Percentiles rank a stretch among this genome's conserved stretches.
Evolutionary conservation across 2,329 filamentous ascomycete species (phyloP).

Genomic region (Trichophyton schoenleinii): DNA sequence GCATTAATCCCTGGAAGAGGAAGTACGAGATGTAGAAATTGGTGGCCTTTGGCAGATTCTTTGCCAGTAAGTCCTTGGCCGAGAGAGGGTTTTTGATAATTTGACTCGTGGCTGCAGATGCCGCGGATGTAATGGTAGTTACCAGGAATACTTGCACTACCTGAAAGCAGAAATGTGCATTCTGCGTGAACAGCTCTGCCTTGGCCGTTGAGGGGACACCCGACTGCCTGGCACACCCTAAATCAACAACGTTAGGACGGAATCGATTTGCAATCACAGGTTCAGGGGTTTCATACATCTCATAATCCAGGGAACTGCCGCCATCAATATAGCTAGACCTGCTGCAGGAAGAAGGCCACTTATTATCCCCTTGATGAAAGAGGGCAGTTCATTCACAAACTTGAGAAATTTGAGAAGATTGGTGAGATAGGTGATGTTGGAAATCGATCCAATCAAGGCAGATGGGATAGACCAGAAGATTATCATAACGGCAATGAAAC

Average conservation of each 20-base stretch:
- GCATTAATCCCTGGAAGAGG: constrained; percentile 72
- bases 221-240: constrained; percentile 61
- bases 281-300: constrained; percentile 43
- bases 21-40: constrained; percentile 97
- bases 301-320: constrained; percentile 70
- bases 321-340: constrained; percentile 70
- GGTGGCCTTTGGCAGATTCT: constrained; percentile 68
- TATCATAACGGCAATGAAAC: constrained; percentile 61
- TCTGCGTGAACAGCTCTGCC: constrained; percentile 81
- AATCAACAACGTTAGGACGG: background rate
- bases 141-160: constrained; percentile 86
- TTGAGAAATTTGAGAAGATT: constrained; percentile 46
- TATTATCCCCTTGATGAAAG: constrained; percentile 60
- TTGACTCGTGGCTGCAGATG: constrained; percentile 54
- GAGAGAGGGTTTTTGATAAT: constrained; percentile 53
- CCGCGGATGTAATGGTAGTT: constrained; percentile 69
- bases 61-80: constrained; percentile 54
- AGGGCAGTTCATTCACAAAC: constrained; percentile 63
- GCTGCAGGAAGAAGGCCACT: constrained; percentile 74
- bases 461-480: constrained; percentile 75
- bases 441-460: constrained; percentile 71
- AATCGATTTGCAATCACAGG: background rate
- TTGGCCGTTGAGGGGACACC: constrained; percentile 69
- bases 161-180: constrained; percentile 60
- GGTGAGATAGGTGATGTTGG: constrained; percentile 62